phyloP scores from a whole-genome alignment of 495 filamentous ascomycete species.

The Corynascus novoguineensis region DNA sequence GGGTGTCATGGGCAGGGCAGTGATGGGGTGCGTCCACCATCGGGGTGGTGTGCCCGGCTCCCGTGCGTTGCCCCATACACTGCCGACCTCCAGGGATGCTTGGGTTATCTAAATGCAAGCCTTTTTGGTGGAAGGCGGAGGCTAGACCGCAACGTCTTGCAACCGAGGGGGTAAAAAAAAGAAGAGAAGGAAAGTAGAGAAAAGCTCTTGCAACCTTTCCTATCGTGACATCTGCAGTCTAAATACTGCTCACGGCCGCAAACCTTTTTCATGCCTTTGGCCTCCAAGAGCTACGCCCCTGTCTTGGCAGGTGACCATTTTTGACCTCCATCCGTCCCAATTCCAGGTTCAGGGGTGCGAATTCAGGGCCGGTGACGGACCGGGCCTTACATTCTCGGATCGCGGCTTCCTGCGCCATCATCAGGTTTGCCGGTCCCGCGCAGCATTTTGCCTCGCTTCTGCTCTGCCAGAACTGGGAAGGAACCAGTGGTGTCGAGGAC shows the following conservation, averaged over 20 bases:
- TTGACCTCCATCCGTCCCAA: constrained; percentile 3
- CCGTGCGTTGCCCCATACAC: background rate
- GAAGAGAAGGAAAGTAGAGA: too few relatives aligned
- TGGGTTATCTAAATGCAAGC: background rate
- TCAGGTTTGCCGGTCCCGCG: background rate
- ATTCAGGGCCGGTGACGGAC: constrained; percentile 11
- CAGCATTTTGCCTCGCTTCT: background rate
- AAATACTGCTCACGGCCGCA: constrained; percentile 1
- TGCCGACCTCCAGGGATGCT: constrained; percentile 9
- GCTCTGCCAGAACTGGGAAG: background rate
- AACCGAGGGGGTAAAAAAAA: too few relatives aligned
- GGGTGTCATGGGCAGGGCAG: background rate
- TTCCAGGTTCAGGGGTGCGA: background rate
- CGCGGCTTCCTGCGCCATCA: background rate
- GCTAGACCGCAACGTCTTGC: constrained; percentile 1
- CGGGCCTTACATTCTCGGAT: background rate
- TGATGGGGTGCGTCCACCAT: background rate
- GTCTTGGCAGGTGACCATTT: constrained; percentile 20
- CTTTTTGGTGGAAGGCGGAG: background rate
- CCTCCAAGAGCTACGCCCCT: background rate
- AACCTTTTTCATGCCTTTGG: background rate
- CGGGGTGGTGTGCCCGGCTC: background rate
- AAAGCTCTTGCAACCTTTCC: constrained; percentile 17
- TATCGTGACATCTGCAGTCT: constrained; percentile 24
- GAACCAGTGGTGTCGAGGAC: too few relatives aligned